Conservation (phyloP, 2,329 filamentous ascomycete genomes). For the Beauveria pseudobassiana region DNA sequence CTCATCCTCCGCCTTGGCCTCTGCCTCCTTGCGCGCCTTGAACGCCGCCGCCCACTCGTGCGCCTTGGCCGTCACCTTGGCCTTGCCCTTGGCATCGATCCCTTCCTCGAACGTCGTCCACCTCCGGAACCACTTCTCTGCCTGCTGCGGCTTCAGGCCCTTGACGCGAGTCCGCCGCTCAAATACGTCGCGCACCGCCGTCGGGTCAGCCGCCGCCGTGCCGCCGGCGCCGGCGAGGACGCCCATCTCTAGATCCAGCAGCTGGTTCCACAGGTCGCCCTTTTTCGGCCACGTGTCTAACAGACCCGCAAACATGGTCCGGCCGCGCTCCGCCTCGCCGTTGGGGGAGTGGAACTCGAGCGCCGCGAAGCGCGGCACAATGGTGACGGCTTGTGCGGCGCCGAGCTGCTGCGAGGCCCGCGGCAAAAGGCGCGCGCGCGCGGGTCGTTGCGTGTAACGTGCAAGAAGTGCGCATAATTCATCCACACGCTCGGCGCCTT, state of each 20-base stretch:
- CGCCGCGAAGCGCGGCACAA: conserved; percentile 82
- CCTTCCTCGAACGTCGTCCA: conserved; percentile 87
- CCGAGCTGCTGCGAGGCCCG: conserved; percentile 81
- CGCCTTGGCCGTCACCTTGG: conserved; percentile 63
- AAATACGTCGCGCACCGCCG: conserved; percentile 66
- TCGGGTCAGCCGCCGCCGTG: conserved; percentile 41
- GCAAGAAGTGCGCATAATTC: conserved; percentile 92
- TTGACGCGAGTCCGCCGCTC: conserved; percentile 66
- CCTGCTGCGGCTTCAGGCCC: conserved; percentile 72
- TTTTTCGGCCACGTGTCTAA: conserved; percentile 81
- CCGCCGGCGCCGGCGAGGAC: conserved; percentile 20
- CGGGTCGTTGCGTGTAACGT: conserved; percentile 62
- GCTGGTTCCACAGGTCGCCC: conserved; percentile 86
- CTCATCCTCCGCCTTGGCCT: conserved; percentile 24
- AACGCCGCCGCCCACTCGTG: conserved; percentile 58
- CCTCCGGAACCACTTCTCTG: conserved; percentile 81
- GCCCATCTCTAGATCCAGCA: conserved; percentile 75
- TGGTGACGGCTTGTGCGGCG: conserved; percentile 51
- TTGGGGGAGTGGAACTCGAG: conserved; percentile 81
- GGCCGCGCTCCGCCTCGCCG: conserved; percentile 81
- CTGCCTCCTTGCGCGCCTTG: conserved; percentile 37
- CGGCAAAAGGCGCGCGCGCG: conserved; percentile 70
- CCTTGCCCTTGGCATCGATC: conserved; percentile 57
- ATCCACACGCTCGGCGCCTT: conserved; percentile 75
- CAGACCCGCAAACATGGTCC: conserved; percentile 89